These are phyloP conservation scores for Arachnomyces sp. DNA, from an alignment of 2,329 filamentous ascomycete genomes.

Conservation along the genomic window DNA sequence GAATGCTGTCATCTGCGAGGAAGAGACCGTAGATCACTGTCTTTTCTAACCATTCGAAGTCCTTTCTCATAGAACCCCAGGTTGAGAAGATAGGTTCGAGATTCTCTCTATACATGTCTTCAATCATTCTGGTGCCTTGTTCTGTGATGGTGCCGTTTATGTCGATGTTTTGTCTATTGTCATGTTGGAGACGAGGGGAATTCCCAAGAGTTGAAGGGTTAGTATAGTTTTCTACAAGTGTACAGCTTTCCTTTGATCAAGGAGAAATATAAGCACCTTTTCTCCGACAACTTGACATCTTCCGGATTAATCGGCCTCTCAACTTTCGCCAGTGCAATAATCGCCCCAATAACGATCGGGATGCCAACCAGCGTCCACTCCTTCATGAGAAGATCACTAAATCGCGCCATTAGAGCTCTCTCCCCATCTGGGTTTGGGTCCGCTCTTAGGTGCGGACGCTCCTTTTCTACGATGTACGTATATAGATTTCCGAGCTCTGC, in stretches of 20 bases:
- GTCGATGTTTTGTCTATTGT: slow-evolving; percentile 15
- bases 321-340: slow-evolving; percentile 21
- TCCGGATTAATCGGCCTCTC: slow-evolving; percentile 16
- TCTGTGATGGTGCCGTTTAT: slow-evolving; percentile 16
- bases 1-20: slow-evolving; percentile 33
- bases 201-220: slow-evolving; percentile 1
- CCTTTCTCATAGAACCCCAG: slow-evolving; percentile 22
- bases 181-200: neutral
- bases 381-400: slow-evolving; percentile 25
- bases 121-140: slow-evolving; percentile 22
- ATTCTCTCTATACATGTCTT: slow-evolving; percentile 22
- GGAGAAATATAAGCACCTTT: slow-evolving; percentile 10
- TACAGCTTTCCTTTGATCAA: neutral
- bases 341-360: slow-evolving; percentile 21
- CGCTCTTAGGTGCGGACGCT: slow-evolving; percentile 6
- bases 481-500: slow-evolving; percentile 20
- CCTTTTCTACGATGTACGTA: slow-evolving; percentile 16
- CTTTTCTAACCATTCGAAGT: slow-evolving; percentile 64
- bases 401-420: slow-evolving; percentile 12
- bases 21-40: slow-evolving; percentile 60
- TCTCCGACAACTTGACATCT: slow-evolving; percentile 10
- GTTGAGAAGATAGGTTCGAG: slow-evolving; percentile 23
- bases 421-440: slow-evolving; percentile 7
- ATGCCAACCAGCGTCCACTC: slow-evolving; percentile 25
- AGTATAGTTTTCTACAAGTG: no score